phyloP scores from a whole-genome alignment of 139 green algal species.

The Coelastrella sp. region DNA sequence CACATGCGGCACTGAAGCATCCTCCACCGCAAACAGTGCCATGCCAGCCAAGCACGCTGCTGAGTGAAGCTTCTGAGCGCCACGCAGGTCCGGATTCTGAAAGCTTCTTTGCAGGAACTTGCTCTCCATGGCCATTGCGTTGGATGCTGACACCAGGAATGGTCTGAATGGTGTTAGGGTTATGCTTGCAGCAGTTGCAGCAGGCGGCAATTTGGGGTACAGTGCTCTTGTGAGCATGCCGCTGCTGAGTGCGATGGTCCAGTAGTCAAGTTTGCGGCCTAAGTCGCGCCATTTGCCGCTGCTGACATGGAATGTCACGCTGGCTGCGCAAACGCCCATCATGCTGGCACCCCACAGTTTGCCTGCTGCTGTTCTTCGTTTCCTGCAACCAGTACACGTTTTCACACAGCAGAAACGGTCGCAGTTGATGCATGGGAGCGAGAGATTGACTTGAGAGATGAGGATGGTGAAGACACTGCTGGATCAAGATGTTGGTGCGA shows the following conservation, averaged over 20 bases:
- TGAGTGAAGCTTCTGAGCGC: constrained; percentile 66
- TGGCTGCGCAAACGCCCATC: constrained; percentile 64
- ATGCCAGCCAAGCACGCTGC: constrained; percentile 57
- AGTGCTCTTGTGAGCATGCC: constrained; percentile 62
- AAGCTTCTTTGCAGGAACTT: constrained; percentile 49
- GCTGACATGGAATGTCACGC: constrained; percentile 67
- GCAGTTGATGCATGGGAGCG: not conserved
- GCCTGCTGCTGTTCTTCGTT: constrained; percentile 53
- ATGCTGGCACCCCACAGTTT: constrained; percentile 69
- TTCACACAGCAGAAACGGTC: not conserved
- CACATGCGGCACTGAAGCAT: constrained; percentile 50
- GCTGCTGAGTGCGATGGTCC: constrained; percentile 45
- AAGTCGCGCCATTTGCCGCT: constrained; percentile 57
- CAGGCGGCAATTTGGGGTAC: constrained; percentile 47
- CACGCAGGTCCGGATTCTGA: constrained; percentile 47
- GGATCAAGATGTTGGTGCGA: too few relatives aligned
- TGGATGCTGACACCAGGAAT: constrained; percentile 62
- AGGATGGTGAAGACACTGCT: too few relatives aligned
- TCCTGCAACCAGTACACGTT: constrained; percentile 49
- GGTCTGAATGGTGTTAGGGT: constrained; percentile 75
- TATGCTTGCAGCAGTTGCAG: constrained; percentile 55
- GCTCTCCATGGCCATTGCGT: constrained; percentile 66
- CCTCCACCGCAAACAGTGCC: constrained; percentile 68
- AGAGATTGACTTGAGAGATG: not conserved
- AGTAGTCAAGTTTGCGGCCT: constrained; percentile 81